Evolutionary conservation across 495 filamentous ascomycete species (phyloP).

Genomic region (Neohortaea acidophila): DNA sequence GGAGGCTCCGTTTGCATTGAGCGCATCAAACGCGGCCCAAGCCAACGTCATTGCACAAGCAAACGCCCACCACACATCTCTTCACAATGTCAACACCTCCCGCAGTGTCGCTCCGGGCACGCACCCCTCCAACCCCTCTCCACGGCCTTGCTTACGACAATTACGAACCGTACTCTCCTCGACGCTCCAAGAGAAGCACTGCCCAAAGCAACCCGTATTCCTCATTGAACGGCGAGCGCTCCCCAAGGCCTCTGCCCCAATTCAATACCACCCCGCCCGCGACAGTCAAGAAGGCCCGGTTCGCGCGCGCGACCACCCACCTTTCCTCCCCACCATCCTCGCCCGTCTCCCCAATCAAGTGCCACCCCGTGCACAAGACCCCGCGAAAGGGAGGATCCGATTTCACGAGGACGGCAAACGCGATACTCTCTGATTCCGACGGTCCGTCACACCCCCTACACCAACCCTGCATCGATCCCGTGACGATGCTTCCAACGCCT

Average conservation of each 20-base stretch:
- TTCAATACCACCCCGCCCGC: conserved; percentile 20
- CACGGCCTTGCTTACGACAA: conserved; percentile 52
- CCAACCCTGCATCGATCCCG: conserved; percentile 12
- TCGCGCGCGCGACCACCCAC: conserved; percentile 17
- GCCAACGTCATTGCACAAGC: conserved; percentile 9
- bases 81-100: conserved; percentile 42
- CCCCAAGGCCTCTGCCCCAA: conserved; percentile 3
- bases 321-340: conserved; percentile 36
- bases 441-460: conserved; percentile 15
- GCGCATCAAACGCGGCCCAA: too few relatives aligned
- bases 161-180: conserved; percentile 53
- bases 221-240: conserved; percentile 13
- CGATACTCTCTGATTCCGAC: conserved; percentile 19
- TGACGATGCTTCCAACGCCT: conserved; percentile 65
- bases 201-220: conserved; percentile 35
- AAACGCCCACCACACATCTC: conserved; percentile 2
- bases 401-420: conserved; percentile 2
- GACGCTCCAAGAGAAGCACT: conserved; percentile 37
- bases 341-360: conserved; percentile 32
- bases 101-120: conserved; percentile 34
- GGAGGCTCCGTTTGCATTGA: too few relatives aligned
- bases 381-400: conserved; percentile 8
- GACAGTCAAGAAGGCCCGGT: conserved; percentile 15
- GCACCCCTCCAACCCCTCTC: conserved; percentile 57
- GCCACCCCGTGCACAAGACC: conserved; percentile 11